phyloP scores from a whole-genome alignment of 78 protist species.

The Dictyostelium intermedium region DNA sequence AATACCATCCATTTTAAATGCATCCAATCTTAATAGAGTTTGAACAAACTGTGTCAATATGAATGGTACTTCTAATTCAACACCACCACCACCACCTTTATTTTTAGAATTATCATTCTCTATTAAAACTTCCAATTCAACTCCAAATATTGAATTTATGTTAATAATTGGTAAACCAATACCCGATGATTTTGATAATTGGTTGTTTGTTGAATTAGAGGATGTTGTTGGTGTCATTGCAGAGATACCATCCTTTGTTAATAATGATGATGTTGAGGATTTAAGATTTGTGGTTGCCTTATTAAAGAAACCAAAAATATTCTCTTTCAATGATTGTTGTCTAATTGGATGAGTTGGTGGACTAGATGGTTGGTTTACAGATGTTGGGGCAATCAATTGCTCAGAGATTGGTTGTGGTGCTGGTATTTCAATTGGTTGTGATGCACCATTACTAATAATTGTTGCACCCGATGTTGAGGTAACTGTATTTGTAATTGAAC shows the following conservation, averaged over 20 bases:
- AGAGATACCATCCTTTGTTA: not conserved
- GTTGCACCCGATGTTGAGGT: not conserved
- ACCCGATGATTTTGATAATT: not conserved
- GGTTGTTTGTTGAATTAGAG: not conserved
- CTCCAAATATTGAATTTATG: constrained; percentile 30
- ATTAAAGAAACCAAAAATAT: constrained; percentile 60
- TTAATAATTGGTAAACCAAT: not conserved
- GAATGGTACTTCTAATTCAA: constrained; percentile 27
- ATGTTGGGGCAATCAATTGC: not conserved
- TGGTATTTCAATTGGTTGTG: not conserved
- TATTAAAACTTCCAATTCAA: constrained; percentile 20
- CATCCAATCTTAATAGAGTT: constrained; percentile 31
- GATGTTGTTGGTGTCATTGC: not conserved
- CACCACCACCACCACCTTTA: not conserved
- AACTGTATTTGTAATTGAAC: not conserved
- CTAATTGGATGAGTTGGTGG: not conserved
- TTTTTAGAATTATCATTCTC: not conserved
- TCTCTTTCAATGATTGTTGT: constrained; percentile 1
- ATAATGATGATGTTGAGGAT: constrained; percentile 4
- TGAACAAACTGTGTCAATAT: constrained; percentile 44
- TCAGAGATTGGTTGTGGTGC: not conserved
- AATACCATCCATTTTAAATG: constrained; percentile 44
- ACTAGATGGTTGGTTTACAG: not conserved
- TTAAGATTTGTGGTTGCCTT: constrained; percentile 17
- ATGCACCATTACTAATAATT: not conserved